These are phyloP conservation scores for Alternaria tenuissima DNA, from an alignment of 2,329 filamentous ascomycete species.

Conservation along the genomic window DNA sequence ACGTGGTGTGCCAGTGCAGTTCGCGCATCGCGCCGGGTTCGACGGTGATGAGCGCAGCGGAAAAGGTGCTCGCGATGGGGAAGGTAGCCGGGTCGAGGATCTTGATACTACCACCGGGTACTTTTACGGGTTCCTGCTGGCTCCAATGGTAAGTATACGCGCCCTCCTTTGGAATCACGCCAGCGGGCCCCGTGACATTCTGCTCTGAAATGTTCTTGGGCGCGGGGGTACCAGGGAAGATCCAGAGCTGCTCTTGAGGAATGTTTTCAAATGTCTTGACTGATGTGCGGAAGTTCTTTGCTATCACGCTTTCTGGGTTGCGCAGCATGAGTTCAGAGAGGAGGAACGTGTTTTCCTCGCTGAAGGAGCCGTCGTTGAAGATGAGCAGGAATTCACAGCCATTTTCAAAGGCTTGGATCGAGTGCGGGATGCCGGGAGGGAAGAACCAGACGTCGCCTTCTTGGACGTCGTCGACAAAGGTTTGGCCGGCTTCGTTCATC, in stretches of 20 bases:
- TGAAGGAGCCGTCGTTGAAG: conserved; percentile 67
- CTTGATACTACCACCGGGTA: conserved; percentile 67
- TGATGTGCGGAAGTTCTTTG: conserved; percentile 54
- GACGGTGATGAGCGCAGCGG: conserved; percentile 59
- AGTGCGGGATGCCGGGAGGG: conserved; percentile 50
- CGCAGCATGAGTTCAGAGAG: conserved; percentile 62
- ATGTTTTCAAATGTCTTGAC: conserved; percentile 49
- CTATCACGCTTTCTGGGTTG: conserved; percentile 51
- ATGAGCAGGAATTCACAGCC: conserved; percentile 59
- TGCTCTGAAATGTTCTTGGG: conserved; percentile 50
- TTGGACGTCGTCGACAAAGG: conserved; percentile 53
- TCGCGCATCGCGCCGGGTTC: conserved; percentile 71
- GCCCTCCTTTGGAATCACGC: conserved; percentile 37
- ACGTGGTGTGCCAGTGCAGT: conserved; percentile 69
- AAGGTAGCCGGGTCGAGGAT: conserved; percentile 66
- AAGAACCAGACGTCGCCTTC: conserved; percentile 50
- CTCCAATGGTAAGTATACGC: conserved; percentile 56
- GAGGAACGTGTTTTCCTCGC: conserved; percentile 68
- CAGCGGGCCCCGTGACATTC: conserved; percentile 55
- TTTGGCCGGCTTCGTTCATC: conserved; percentile 62
- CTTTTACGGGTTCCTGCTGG: conserved; percentile 58
- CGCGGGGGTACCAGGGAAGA: conserved; percentile 53
- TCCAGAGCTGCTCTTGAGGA: conserved; percentile 53
- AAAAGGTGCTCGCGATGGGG: conserved; percentile 60
- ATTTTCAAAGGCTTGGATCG: conserved; percentile 51